Conservation (phyloP, 1,284 basidiomycete genomes). For the Malassezia cuniculi region DNA sequence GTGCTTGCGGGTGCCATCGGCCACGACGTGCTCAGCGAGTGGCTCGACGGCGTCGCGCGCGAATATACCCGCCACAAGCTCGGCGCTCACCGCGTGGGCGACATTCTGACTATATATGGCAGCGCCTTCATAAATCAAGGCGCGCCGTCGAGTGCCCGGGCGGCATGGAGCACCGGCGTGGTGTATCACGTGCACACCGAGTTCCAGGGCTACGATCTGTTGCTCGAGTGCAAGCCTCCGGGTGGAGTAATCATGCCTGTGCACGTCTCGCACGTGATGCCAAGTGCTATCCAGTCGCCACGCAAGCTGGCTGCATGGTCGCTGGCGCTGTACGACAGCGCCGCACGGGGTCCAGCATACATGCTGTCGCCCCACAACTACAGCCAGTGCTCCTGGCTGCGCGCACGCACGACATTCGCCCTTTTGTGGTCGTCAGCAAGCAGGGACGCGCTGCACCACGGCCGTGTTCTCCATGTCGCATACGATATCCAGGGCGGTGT, state of each 20-base stretch:
- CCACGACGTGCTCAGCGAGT: neutral
- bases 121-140: too few relatives aligned
- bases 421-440: neutral
- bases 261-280: too few relatives aligned
- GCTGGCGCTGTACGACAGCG: neutral
- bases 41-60: constrained; percentile 1
- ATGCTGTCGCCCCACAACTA: constrained; percentile 1
- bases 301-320: neutral
- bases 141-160: too few relatives aligned
- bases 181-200: too few relatives aligned
- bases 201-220: too few relatives aligned
- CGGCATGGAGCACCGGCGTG: too few relatives aligned
- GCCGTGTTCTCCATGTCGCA: constrained; percentile 10
- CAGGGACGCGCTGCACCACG: constrained; percentile 2
- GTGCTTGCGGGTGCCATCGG: constrained; percentile 6
- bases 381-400: constrained; percentile 1
- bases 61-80: neutral
- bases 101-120: too few relatives aligned
- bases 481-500: constrained; percentile 1
- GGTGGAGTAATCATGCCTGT: too few relatives aligned
- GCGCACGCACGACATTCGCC: neutral
- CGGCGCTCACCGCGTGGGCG: too few relatives aligned
- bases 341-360: neutral
- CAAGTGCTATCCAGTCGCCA: too few relatives aligned
- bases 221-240: too few relatives aligned